phyloP scores from a whole-genome alignment of 805 yeast genomes.

The Nakazawaea wickerhamii region DNA sequence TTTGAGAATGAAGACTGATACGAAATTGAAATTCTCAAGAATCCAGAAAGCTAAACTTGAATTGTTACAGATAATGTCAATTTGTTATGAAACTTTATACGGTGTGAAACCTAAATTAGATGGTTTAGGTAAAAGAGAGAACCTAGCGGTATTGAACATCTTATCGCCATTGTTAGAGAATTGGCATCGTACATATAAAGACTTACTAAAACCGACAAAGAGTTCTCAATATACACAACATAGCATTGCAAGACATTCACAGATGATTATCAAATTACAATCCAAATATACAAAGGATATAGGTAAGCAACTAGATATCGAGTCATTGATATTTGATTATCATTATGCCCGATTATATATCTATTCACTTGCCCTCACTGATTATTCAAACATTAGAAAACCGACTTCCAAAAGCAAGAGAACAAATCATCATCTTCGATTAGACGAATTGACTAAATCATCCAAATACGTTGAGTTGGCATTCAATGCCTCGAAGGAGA shows the following conservation, averaged over 20 bases:
- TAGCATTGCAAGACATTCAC: constrained; percentile 11
- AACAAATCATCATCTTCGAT: constrained; percentile 34
- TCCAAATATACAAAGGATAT: constrained; percentile 35
- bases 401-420: constrained; percentile 18
- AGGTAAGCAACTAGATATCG: constrained; percentile 48
- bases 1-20: constrained; percentile 22
- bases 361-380: constrained; percentile 73
- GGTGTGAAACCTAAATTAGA: constrained; percentile 54
- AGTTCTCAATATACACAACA: constrained; percentile 28
- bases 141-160: constrained; percentile 64
- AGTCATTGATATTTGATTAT: constrained; percentile 74
- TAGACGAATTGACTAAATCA: constrained; percentile 67
- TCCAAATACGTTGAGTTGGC: constrained; percentile 80
- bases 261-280: constrained; percentile 24
- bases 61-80: constrained; percentile 66
- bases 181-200: constrained; percentile 67
- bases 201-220: constrained; percentile 43
- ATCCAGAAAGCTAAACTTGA: constrained; percentile 77
- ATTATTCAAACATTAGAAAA: constrained; percentile 32
- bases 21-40: constrained; percentile 45
- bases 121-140: constrained; percentile 51
- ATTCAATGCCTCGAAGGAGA: constrained; percentile 76
- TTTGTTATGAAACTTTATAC: constrained; percentile 82
- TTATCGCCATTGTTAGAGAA: constrained; percentile 71
- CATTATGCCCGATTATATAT: constrained; percentile 81